Evolutionary conservation across 2,329 filamentous ascomycete species (phyloP).

Genomic region (Metarhizium album): DNA sequence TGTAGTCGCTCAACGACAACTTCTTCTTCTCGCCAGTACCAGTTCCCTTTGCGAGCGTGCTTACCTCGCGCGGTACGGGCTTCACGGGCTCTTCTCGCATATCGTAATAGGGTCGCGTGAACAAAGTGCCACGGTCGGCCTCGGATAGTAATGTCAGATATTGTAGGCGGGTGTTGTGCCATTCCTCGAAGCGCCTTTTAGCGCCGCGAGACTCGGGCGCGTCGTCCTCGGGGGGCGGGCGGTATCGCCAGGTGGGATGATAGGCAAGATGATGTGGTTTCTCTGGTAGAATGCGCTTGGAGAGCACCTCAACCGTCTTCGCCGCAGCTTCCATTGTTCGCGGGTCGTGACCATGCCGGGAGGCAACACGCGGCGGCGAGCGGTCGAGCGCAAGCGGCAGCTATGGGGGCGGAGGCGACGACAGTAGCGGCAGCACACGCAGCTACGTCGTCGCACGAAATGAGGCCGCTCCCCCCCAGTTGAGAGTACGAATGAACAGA

Average conservation of each 20-base stretch:
- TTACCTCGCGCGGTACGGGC: constrained; percentile 25
- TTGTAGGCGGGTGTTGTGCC: constrained; percentile 38
- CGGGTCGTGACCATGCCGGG: constrained; percentile 26
- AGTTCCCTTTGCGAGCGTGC: constrained; percentile 26
- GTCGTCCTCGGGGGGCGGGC: constrained; percentile 30
- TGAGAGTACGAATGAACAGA: not conserved
- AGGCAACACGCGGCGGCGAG: constrained; percentile 11
- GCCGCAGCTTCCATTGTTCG: constrained; percentile 48
- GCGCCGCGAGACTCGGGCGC: constrained; percentile 8
- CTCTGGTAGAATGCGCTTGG: constrained; percentile 40
- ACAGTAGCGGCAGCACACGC: not conserved
- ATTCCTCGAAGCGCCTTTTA: constrained; percentile 33
- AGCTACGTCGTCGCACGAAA: constrained; percentile 1
- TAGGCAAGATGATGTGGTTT: constrained; percentile 43
- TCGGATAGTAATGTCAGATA: constrained; percentile 48
- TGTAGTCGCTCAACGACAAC: constrained; percentile 48
- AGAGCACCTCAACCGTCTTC: constrained; percentile 43
- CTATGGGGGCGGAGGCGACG: not conserved
- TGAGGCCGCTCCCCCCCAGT: not conserved
- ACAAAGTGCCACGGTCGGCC: constrained; percentile 45
- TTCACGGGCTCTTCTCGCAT: constrained; percentile 41
- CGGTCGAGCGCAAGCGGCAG: not conserved
- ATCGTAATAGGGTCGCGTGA: constrained; percentile 46
- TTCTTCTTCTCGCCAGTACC: constrained; percentile 42
- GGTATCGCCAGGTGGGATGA: constrained; percentile 36